Base-by-base conservation (phyloP, 2,329 filamentous ascomycete species). In the Beauveria medogensis region DNA sequence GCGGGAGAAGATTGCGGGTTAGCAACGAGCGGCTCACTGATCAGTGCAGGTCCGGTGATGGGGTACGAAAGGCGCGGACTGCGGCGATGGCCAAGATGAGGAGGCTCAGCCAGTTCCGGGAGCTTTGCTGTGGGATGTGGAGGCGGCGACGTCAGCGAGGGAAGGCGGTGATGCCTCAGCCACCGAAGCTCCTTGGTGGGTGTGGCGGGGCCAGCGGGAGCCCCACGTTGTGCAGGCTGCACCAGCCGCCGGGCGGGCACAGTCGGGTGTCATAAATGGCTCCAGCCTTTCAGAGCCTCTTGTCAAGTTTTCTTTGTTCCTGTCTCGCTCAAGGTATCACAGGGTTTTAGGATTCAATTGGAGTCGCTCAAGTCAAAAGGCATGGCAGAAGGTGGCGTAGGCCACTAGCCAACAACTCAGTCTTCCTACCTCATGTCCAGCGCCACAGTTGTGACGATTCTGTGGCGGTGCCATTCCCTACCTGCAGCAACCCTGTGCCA, bases 81-180 rank as follows among this genome's bases (percentile, higher is more conserved):
- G 50, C 51, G 51, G 50, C 41, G 24, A 26, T 46, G 37, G 48
- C 37, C 40, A 53, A 57, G 40, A 41, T 52, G 59, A 56, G 59
- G 59, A 61, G 59, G 59, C 59, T 57, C 54, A 61, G 54, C 59
- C 53, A 55, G 59, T 55, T 28, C 46, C 26, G 46, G 58, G 47
- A 61, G 59, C 59, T 61, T 14, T 53, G 48, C 40, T 52, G 53
- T 47, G 53, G 59, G 59, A 56, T 50, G 59, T 57, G 60, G 60
- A 61, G 60, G 54, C 48, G 60, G 40, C 60, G 60, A 61, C 60
- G 60, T 61, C 60, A 61, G 60, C 54, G 60, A 57, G 22, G 60
- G 60, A 61, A 61, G 60, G 60, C 60, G 60, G 60, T 61, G 60
- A 61, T 61, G 60, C 60, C 53, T 61, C 54, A 61, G 60, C 60